Percentiles rank a stretch among this genome's conserved stretches.
phyloP scores from a whole-genome alignment of 306 rosid species.

The Vigna angularis region DNA sequence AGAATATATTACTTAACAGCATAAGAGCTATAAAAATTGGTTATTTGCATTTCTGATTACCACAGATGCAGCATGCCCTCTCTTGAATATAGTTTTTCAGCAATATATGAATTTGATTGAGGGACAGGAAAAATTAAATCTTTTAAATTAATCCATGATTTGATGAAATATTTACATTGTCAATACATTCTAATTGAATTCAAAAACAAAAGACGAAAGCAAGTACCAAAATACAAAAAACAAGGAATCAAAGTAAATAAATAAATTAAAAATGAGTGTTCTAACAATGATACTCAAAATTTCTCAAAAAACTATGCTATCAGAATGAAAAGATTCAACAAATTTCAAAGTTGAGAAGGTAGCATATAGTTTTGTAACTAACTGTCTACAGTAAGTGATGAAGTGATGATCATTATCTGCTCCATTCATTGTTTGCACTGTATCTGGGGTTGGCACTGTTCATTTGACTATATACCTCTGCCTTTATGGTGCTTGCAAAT shows the following conservation, averaged over 20 bases:
- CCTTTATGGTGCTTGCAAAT: slow-evolving; percentile 63
- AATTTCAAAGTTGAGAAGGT: slow-evolving; percentile 31
- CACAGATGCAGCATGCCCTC: too few relatives aligned
- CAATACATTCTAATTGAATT: too few relatives aligned
- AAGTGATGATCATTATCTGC: slow-evolving; percentile 49
- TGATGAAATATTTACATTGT: too few relatives aligned
- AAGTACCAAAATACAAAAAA: background rate
- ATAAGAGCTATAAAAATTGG: too few relatives aligned
- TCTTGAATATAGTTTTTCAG: too few relatives aligned
- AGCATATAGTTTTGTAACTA: background rate
- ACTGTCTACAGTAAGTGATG: slow-evolving; percentile 6
- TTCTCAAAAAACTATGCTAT: slow-evolving; percentile 19
- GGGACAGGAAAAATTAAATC: too few relatives aligned
- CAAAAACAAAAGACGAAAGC: too few relatives aligned
- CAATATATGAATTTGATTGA: too few relatives aligned
- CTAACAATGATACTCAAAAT: slow-evolving; percentile 5
- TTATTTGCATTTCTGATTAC: too few relatives aligned
- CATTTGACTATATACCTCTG: slow-evolving; percentile 55
- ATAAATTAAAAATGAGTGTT: slow-evolving; percentile 7
- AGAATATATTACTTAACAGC: too few relatives aligned
- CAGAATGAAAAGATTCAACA: slow-evolving; percentile 35
- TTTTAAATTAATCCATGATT: too few relatives aligned
- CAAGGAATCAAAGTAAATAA: background rate
- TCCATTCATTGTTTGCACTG: slow-evolving; percentile 72
- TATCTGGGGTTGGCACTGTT: slow-evolving; percentile 58